Evolutionary conservation across 257 asterid genomes (phyloP), one percentile per base, ranked within the genome.

Genomic region (Capsicum pubescens): DNA sequence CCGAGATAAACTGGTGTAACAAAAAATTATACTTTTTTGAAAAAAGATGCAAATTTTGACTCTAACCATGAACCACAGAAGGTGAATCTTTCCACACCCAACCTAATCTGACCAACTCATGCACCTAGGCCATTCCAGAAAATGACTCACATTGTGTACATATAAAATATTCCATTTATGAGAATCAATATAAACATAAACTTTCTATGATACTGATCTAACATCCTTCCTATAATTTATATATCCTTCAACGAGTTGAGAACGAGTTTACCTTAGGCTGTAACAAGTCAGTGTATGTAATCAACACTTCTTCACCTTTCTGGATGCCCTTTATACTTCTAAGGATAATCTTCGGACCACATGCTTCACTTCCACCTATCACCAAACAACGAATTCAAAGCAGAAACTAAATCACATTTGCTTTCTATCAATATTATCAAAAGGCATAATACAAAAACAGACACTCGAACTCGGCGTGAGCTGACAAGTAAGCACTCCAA

Each of bases 211-310:
- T 35, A 35, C 14, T 36, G 50, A 68, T 15, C 26, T 15, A 14
- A 44, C 79, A 76, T 50, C 19, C 46, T 48, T 50, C 55, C 68
- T 15, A 12, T 48, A 16, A 78, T 66, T 13, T 32, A 67, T 35
- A 35, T 13, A 67, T 55, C 66, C 36, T 46, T 60, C 42, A 85
- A 70, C 19, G 39, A 11, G 57, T 10, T 66, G 48, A 76, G 81
- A 76, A 76, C 26, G 21, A 76, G 9, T 52, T 46, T 69, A 95
- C 99, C 98, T 91, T 90, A 52, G 98, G 94, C 86, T 90, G 98
- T 88, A 95, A 84, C 91, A 95, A 87, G 87, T 95, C 97, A 32
- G 92, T 90, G 89, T 94, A 95, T 12, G 97, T 89, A 84, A 95
- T 92, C 10, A 94, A 91, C 84, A 93, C 92, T 85, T 90, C 97